These are phyloP conservation scores for Davidsoniella eucalypti DNA, from an alignment of 2,329 filamentous ascomycete genomes.

Conservation along the genomic window DNA sequence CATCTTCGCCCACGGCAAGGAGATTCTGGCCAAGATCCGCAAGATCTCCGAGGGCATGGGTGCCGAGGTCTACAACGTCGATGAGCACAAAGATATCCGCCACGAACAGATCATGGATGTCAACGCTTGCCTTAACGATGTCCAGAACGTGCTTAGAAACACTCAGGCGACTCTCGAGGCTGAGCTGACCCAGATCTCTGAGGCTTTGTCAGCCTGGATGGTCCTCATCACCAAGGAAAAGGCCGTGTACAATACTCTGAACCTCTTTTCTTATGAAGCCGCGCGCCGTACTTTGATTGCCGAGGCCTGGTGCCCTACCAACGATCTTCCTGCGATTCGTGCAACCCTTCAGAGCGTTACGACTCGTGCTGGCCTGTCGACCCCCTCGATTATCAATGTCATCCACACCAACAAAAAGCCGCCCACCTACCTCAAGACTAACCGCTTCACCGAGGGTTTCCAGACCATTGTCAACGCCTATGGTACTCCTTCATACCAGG, in stretches of 20 bases:
- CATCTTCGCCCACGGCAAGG: slow-evolving; percentile 96
- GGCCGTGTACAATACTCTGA: slow-evolving; percentile 87
- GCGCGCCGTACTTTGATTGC: slow-evolving; percentile 92
- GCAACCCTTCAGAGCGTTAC: slow-evolving; percentile 93
- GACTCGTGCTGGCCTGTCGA: slow-evolving; percentile 85
- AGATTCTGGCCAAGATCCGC: slow-evolving; percentile 95
- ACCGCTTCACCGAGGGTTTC: slow-evolving; percentile 96
- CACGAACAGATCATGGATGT: slow-evolving; percentile 95
- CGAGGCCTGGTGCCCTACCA: slow-evolving; percentile 92
- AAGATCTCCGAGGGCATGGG: slow-evolving; percentile 98
- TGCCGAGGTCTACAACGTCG: slow-evolving; percentile 88
- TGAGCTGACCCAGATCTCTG: slow-evolving; percentile 83
- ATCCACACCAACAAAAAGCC: slow-evolving; percentile 95
- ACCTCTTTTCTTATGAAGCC: slow-evolving; percentile 91
- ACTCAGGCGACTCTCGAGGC: slow-evolving; percentile 88
- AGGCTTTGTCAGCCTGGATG: slow-evolving; percentile 91
- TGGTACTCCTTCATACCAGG: slow-evolving; percentile 90
- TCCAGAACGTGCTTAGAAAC: slow-evolving; percentile 83
- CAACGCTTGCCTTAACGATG: slow-evolving; percentile 79
- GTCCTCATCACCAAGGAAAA: slow-evolving; percentile 97
- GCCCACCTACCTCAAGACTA: slow-evolving; percentile 92
- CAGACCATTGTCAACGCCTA: slow-evolving; percentile 99
- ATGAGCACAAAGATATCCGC: slow-evolving; percentile 90
- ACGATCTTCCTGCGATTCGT: slow-evolving; percentile 75
- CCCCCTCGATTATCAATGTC: slow-evolving; percentile 96